Conservation (phyloP, 108 stramenopile species). For the Skeletonema potamos region DNA sequence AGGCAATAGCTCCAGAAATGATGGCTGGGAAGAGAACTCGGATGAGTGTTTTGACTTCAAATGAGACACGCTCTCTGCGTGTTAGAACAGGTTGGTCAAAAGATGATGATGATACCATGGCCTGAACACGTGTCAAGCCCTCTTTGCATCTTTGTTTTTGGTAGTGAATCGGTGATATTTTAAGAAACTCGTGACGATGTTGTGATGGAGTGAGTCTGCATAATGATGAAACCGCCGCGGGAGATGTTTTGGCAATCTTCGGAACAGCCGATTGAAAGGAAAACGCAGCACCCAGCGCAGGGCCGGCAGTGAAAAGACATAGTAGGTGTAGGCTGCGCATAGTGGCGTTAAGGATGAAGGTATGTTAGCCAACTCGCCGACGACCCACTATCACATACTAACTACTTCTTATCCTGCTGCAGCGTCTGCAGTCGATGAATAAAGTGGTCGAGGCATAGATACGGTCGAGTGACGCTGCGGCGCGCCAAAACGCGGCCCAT, state of each 20-base stretch:
- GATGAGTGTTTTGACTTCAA: conserved; percentile 31
- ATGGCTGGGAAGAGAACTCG: conserved; percentile 44
- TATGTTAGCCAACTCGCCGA: too few species aligned
- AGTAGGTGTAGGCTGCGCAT: background rate
- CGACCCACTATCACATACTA: too few species aligned
- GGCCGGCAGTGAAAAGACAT: background rate
- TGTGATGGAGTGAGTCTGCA: background rate
- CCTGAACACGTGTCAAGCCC: background rate
- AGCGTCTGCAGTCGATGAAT: too few species aligned
- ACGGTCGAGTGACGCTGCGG: background rate
- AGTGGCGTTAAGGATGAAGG: too few species aligned
- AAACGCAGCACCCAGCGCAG: background rate
- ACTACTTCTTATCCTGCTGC: too few species aligned
- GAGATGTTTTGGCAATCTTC: background rate
- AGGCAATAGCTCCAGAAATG: conserved; percentile 22
- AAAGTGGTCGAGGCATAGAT: too few species aligned
- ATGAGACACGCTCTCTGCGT: conserved; percentile 18
- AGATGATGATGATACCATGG: background rate
- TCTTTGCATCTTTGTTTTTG: background rate
- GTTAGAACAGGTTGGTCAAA: background rate
- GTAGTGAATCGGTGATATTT: background rate
- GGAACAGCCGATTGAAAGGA: background rate
- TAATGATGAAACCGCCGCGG: background rate
- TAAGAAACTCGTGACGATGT: background rate
- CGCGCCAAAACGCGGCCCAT: too few species aligned